A percentile compares a stretch with the other conserved stretches of the same genome.
Evolutionary conservation across 148 eudicot genomes (phyloP).

Genomic region (Rhododendron griersonianum): DNA sequence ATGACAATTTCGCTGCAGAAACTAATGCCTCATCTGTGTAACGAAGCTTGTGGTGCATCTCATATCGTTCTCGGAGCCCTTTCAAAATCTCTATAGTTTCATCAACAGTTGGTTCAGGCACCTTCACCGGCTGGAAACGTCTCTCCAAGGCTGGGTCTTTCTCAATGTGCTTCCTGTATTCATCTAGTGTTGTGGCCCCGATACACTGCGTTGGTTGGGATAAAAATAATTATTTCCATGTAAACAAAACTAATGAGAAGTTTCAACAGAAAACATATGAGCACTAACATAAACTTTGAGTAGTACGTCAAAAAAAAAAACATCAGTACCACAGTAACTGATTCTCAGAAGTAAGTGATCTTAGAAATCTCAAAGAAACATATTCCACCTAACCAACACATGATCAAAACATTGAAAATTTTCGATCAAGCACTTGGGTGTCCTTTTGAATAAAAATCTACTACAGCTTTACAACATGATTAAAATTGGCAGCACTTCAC

Average conservation of each 20-base stretch:
- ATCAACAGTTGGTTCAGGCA: slow-evolving; percentile 92
- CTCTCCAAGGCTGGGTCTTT: slow-evolving; percentile 95
- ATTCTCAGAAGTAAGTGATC: background rate
- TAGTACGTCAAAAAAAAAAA: background rate
- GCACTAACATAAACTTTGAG: background rate
- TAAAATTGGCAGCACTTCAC: background rate
- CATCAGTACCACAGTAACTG: background rate
- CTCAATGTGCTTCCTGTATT: slow-evolving; percentile 92
- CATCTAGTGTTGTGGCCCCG: slow-evolving; percentile 96
- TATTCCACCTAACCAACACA: background rate
- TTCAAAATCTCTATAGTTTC: slow-evolving; percentile 81
- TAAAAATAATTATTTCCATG: background rate
- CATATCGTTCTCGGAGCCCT: slow-evolving; percentile 89
- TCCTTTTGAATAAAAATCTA: background rate
- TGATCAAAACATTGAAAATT: background rate
- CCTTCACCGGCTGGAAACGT: slow-evolving; percentile 91
- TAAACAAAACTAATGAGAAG: background rate
- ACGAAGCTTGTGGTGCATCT: slow-evolving; percentile 89
- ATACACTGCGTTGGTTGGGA: slow-evolving; percentile 54
- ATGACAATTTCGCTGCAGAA: slow-evolving; percentile 76
- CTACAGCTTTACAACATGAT: background rate
- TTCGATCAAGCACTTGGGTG: background rate
- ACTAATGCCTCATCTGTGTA: slow-evolving; percentile 78
- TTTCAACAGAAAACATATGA: slow-evolving; percentile 5
- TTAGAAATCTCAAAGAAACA: background rate